A percentile compares a stretch with the other conserved stretches of the same genome.
phyloP scores from a whole-genome alignment of 305 asterid species.

The Andrographis paniculata region DNA sequence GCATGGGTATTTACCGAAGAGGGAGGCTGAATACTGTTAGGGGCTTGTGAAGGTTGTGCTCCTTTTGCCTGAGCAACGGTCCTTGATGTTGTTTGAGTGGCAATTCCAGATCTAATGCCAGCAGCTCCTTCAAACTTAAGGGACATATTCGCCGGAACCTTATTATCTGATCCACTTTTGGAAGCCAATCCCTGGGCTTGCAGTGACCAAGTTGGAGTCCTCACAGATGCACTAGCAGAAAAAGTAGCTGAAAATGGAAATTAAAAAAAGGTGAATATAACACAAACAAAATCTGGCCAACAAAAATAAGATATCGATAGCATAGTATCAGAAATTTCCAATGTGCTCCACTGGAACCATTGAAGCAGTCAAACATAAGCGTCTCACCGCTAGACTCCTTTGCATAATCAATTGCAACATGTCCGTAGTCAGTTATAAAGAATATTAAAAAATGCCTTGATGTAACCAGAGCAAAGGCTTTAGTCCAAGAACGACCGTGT shows the following conservation, averaged over 20 bases:
- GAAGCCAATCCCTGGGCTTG: conserved; percentile 47
- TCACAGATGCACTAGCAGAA: conserved; percentile 39
- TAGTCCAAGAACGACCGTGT: conserved; percentile 12
- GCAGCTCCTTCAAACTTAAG: conserved; percentile 46
- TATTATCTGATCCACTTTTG: conserved; percentile 40
- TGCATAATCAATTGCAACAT: conserved; percentile 4
- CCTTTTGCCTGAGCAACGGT: conserved; percentile 45
- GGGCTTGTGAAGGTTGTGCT: conserved; percentile 41
- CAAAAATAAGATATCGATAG: conserved; percentile 12
- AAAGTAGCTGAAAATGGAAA: conserved; percentile 41
- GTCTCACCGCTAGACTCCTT: conserved; percentile 4
- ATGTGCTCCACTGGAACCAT: neutral
- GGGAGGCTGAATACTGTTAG: conserved; percentile 32
- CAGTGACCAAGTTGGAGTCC: conserved; percentile 68
- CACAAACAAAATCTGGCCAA: conserved; percentile 2
- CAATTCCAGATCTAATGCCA: conserved; percentile 42
- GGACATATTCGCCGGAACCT: conserved; percentile 42
- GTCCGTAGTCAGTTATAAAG: neutral
- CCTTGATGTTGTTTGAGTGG: conserved; percentile 42
- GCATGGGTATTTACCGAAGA: conserved; percentile 45
- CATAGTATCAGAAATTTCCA: conserved; percentile 5
- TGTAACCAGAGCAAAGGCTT: conserved; percentile 1
- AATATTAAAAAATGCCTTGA: conserved; percentile 2
- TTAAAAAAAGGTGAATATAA: conserved; percentile 13
- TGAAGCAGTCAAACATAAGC: conserved; percentile 11